These are phyloP conservation scores for Lophiostoma macrostomum DNA, from an alignment of 495 filamentous ascomycete genomes.

Conservation along the genomic window DNA sequence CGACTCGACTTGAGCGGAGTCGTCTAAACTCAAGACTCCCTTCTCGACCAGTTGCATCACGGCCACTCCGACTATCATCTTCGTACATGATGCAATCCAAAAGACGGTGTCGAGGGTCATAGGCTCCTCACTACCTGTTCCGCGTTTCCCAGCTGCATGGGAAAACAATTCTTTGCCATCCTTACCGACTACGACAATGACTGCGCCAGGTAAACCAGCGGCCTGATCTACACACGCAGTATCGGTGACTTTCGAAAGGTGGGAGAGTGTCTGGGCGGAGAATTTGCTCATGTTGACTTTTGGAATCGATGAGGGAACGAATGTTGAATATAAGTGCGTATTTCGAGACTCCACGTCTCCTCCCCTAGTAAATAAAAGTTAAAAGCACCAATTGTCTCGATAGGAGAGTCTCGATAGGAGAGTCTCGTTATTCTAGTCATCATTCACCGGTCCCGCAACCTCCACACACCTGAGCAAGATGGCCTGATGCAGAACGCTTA, in stretches of 20 bases:
- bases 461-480: no score
- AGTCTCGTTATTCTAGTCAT: no score
- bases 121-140: constrained; percentile 39
- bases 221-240: constrained; percentile 41
- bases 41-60: constrained; percentile 63
- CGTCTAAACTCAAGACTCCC: constrained; percentile 52
- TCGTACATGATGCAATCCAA: constrained; percentile 55
- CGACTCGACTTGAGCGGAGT: constrained; percentile 47
- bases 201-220: constrained; percentile 46
- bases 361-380: no score
- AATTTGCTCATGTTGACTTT: no score
- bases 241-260: constrained; percentile 38
- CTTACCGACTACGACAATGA: constrained; percentile 49
- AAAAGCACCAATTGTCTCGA: no score
- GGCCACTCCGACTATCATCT: constrained; percentile 47
- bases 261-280: constrained; percentile 9
- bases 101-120: constrained; percentile 55
- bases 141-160: constrained; percentile 48
- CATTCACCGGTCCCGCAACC: no score
- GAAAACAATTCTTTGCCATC: constrained; percentile 50
- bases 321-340: no score
- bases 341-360: no score
- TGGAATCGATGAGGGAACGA: no score
- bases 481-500: no score
- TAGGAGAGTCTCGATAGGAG: no score